Conservation (phyloP, 371 early-diverging fungal species). For the Chytridium lagenaria region DNA sequence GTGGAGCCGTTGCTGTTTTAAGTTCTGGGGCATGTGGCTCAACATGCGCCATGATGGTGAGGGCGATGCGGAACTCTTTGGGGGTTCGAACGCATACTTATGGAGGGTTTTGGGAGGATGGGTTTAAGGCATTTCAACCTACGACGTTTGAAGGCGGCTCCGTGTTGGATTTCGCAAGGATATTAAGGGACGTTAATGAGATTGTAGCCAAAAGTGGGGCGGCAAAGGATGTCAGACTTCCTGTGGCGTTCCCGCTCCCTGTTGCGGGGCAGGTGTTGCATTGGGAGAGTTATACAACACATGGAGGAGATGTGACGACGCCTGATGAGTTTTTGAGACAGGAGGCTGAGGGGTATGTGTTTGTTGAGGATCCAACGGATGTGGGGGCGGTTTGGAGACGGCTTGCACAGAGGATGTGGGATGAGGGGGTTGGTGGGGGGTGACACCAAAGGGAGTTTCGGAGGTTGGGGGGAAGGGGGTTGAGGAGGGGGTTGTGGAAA, state of each 20-base stretch:
- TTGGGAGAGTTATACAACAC: not conserved
- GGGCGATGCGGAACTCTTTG: not conserved
- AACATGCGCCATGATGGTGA: not conserved
- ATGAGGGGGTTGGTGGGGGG: too few relatives aligned
- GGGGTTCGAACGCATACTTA: not conserved
- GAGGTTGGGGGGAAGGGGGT: too few relatives aligned
- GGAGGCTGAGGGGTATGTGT: not conserved
- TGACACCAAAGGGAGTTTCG: too few relatives aligned
- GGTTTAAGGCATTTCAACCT: not conserved
- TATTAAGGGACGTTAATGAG: not conserved
- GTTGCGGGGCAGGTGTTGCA: not conserved
- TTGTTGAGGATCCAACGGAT: not conserved
- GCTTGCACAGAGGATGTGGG: conserved; percentile 2
- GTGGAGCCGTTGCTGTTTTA: not conserved
- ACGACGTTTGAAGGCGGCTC: not conserved
- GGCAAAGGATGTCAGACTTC: not conserved
- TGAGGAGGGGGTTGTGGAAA: too few relatives aligned
- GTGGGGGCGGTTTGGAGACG: not conserved
- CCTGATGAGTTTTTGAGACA: not conserved
- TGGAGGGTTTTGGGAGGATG: not conserved
- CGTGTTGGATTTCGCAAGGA: not conserved
- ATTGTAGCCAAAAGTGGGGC: not conserved
- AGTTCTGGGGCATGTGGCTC: not conserved
- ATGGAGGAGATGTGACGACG: not conserved
- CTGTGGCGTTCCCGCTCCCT: not conserved